Evolutionary conservation across 2,329 filamentous ascomycete genomes (phyloP).

Genomic region (Cyclaneusma minus): DNA sequence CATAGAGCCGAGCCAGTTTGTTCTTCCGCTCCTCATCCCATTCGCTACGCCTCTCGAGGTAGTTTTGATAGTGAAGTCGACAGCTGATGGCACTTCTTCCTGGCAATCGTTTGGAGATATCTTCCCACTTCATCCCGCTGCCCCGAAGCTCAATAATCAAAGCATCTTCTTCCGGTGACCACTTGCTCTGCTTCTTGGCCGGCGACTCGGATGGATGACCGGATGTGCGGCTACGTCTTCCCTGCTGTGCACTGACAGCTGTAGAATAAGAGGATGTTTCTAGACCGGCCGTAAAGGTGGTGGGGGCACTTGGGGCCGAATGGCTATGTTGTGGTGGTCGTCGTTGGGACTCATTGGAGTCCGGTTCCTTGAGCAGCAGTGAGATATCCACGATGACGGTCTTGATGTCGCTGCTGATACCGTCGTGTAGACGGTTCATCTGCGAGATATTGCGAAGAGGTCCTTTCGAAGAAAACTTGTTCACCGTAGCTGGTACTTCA

Average conservation of each 20-base stretch:
- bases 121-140: constrained; percentile 95
- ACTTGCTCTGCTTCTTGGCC: constrained; percentile 91
- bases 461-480: no score
- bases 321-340: constrained; percentile 20
- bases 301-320: constrained; percentile 12
- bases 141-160: constrained; percentile 84
- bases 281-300: constrained; percentile 9
- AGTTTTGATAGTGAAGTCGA: constrained; percentile 91
- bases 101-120: constrained; percentile 82
- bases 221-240: constrained; percentile 36
- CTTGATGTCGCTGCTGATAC: constrained; percentile 16
- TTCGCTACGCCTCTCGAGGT: constrained; percentile 79
- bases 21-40: constrained; percentile 98
- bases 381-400: constrained; percentile 89
- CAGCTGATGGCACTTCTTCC: constrained; percentile 90
- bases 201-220: constrained; percentile 47
- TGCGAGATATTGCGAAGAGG: constrained; percentile 8
- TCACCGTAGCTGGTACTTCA: no score
- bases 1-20: constrained; percentile 85
- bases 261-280: constrained; percentile 12
- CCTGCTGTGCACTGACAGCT: constrained; percentile 13
- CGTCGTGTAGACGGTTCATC: constrained; percentile 20
- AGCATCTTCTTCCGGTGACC: constrained; percentile 87
- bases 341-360: constrained; percentile 50
- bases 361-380: constrained; percentile 63